Base-by-base conservation (phyloP, 2,329 filamentous ascomycete genomes). In the Neonectria faginata region DNA sequence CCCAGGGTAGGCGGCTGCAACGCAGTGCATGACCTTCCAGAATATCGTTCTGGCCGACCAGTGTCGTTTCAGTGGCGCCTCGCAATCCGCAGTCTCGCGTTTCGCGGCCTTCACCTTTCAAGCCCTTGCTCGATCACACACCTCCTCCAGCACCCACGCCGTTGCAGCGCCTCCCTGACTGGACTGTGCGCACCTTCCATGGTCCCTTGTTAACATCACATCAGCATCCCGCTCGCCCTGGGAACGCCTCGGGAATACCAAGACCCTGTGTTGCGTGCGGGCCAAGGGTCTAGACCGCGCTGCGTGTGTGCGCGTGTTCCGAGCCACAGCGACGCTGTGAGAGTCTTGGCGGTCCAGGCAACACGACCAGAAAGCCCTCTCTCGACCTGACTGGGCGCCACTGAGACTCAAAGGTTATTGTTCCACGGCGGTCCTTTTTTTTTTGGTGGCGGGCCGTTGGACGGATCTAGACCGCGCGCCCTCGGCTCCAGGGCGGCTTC, bases 231-330 rank as follows among this genome's bases (percentile, higher is more conserved):
- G 22, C 33, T 39, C 47, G 60, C 55, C 31, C 25, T 66, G 60
- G 69, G 59, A 71, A 73, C 72, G 70, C 59, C 52, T 71, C 70
- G 70, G 70, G 61, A 73, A 70, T 73, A 73, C 67, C 67, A 67
- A 52, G 31, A 11, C 27, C 50, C 3, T 25, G n/a, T 18, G 39
- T 11, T 42, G n/a, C n/a, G 8, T 20, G 8, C 16, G 56, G 50
- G 64, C 64, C 58, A 44, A 25, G 27, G 65, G 48, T 67, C 65
- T 59, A 67, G 65, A 67, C 65, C 63, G 27, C 56, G 48, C 62
- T 42, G 39, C 61, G 60, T 52, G 54, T 62, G 67, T 67, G 66
- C 67, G 66, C 70, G 67, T 72, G 70, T 62, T 62, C 64, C 62
- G 64, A 72, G 70, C 70, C 70, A 72, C 70, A 60, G 56, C 36